Evolutionary conservation across 2,329 filamentous ascomycete species (phyloP), one percentile per base, ranked within the genome.

Genomic region (Exophiala mesophila): DNA sequence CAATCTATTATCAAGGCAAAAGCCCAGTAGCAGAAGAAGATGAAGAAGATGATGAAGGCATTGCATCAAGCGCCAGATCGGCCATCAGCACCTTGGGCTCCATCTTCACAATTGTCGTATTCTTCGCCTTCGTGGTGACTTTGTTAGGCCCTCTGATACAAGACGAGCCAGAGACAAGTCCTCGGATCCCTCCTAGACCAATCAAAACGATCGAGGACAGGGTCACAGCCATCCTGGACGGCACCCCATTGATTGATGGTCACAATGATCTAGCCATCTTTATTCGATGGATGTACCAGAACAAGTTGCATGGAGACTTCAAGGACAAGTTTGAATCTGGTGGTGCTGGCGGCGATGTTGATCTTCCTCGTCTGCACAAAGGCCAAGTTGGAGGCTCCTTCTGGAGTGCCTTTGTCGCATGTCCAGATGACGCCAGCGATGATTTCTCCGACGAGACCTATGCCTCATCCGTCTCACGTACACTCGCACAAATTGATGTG

Each of bases 251-350:
- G 44, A 72, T 74, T 52, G 89, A 96, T 63, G 89, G 89, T 1
- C 89, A 96, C 61, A 84, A 94, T 65, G 90, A 97, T 61, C 73
- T 97, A 36, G 77, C 90, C 16, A 82, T 92, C 28, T 63, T 83
- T 19, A 71, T 96, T 39, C 78, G 88, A 26, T 65, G 55, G 4
- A 28, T 67, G 3, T 90, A 81, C 57, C 69, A 80, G 28, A 95
- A 95, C 59, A 80, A 85, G 49, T 88, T 97, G 55, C 83, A 94
- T 59, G 64, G 74, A 9, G 77, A 81, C 36, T 96, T 95, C 66
- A 82, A 75, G n/a, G 66, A 80, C 26, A 74, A 76, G 4, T 95
- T 95, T 58, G 76, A 82, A 52, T 68, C 84, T 16, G 87, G 85
- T 21, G 77, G 76, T 1, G 65, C 94, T 38, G 58, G 62, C 0